Conservation (phyloP, 1,139 yeast genomes). For the Geotrichum europaeum region DNA sequence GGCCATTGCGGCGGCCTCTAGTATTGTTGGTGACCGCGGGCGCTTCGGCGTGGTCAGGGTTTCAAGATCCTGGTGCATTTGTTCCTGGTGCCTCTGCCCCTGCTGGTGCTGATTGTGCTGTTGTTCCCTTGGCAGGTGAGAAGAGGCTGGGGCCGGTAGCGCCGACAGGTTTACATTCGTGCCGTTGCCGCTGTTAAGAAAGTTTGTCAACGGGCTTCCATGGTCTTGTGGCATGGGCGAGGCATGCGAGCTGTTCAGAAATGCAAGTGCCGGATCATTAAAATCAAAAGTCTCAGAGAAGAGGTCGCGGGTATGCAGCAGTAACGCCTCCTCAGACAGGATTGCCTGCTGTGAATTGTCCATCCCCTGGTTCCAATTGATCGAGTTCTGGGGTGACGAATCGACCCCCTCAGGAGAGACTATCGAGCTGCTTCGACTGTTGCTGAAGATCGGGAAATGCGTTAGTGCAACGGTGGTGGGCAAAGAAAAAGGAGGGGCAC, state of each 20-base stretch:
- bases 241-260: neutral
- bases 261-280: neutral
- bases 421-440: neutral
- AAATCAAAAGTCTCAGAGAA: conserved; percentile 1
- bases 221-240: neutral
- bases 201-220: neutral
- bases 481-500: neutral
- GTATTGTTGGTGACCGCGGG: conserved; percentile 15
- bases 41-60: neutral
- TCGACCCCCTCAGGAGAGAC: neutral
- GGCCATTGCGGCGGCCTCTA: conserved; percentile 19
- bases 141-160: neutral
- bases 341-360: conserved; percentile 16
- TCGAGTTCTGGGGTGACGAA: conserved; percentile 6
- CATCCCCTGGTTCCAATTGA: conserved; percentile 15
- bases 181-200: neutral
- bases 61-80: neutral
- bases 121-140: neutral
- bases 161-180: neutral
- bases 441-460: neutral
- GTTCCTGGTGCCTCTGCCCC: neutral
- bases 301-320: conserved; percentile 6
- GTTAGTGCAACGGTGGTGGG: neutral
- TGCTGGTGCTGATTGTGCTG: neutral
- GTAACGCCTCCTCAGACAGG: conserved; percentile 16